Evolutionary conservation across 2,329 filamentous ascomycete genomes (phyloP), one percentile per base, ranked within the genome.

Genomic region (Sporothrix protearum): DNA sequence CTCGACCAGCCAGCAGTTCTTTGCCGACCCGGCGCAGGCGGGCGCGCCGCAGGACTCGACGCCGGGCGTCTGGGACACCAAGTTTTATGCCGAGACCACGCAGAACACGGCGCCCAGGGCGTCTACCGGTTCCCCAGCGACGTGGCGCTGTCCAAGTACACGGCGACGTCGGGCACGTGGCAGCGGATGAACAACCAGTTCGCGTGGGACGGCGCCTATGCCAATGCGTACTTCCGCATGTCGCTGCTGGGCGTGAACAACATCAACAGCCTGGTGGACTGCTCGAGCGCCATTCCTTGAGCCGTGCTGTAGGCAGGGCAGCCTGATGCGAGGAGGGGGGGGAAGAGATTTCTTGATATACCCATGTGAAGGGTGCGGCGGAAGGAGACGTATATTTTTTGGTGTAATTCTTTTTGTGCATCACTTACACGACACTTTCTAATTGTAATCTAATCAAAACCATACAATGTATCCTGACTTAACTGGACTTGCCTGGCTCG

Each of bases 161-260:
- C 80, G 5, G 73, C 76, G 45, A 82, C 82, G 0, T 74, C 74
- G 63, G 77, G 73, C 8, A 78, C 82, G 14, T 85, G 82, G 79
- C 73, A 78, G 70, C 72, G 74, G 1, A 85, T 85, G 53, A 64
- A 28, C 68, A 70, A 64, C 68, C 75, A 84, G 72, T 71, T 73
- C 1, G 73, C 78, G 33, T 85, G 83, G 83, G 80, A 83, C 73
- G 74, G 84, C 81, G 85, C 84, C 59, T 88, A 86, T 70, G 81
- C 85, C 1, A 80, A 81, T 47, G 85, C 84, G 14, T 88, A 88
- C 74, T 81, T 86, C 59, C 84, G 85, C 28, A 79, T 88, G 49
- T 85, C 83, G 42, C 78, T 88, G 2, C 82, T 88, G 16, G 86
- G 86, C 2, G 85, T 87, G 16, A 82, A 85, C 75, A 86, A 86